These are phyloP conservation scores for Solanum tarijense DNA, from an alignment of 257 asterid species.

Conservation along the genomic window DNA sequence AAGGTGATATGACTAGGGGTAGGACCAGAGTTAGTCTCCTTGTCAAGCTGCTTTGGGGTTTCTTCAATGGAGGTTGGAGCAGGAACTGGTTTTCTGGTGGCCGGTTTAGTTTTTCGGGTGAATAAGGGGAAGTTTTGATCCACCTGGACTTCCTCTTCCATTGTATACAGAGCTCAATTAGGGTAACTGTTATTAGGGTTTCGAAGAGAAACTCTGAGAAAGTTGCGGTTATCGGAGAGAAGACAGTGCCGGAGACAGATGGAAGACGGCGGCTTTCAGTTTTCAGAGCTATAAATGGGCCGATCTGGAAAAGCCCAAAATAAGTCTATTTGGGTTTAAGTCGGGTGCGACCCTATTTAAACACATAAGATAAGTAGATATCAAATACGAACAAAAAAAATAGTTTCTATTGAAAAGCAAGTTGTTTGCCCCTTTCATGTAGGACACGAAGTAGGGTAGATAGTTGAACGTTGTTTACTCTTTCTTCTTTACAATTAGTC, in stretches of 20 bases:
- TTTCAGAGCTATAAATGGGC: not conserved
- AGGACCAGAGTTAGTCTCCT: constrained; percentile 48
- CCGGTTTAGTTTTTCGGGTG: constrained; percentile 21
- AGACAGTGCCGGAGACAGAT: not conserved
- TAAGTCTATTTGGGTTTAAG: not conserved
- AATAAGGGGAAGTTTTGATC: constrained; percentile 52
- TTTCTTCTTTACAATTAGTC: no score
- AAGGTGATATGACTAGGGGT: constrained; percentile 47
- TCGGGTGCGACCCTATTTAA: not conserved
- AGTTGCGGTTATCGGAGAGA: not conserved
- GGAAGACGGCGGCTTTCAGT: not conserved
- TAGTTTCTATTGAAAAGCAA: no score
- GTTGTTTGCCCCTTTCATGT: not conserved
- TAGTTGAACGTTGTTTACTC: no score
- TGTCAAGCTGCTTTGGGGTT: constrained; percentile 12
- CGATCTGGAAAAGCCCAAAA: not conserved
- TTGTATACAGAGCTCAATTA: not conserved
- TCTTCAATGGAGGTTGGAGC: not conserved
- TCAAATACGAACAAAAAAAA: not conserved
- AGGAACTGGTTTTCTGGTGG: not conserved
- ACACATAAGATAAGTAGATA: not conserved
- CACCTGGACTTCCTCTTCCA: constrained; percentile 17
- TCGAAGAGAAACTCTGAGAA: not conserved
- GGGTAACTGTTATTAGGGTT: not conserved
- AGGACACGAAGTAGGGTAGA: no score